A percentile compares a stretch with the other conserved stretches of the same genome.
Evolutionary conservation across 192 early-diverging fungal species (phyloP).

Genomic region (Umbelopsis sp.): DNA sequence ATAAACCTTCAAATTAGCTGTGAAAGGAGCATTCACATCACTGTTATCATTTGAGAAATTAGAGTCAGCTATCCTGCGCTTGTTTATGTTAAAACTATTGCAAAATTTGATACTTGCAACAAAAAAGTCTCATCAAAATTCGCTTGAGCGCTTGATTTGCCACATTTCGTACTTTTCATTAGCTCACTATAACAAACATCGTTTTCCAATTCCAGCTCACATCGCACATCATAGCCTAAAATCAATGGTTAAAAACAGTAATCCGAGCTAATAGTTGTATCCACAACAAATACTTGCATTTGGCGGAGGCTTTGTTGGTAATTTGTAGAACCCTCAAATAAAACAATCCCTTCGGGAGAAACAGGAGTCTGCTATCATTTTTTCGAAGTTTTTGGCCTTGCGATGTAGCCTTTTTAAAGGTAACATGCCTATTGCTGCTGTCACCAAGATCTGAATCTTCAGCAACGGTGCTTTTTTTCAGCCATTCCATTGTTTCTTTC

Average conservation of each 20-base stretch:
- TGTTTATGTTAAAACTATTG: too few species aligned
- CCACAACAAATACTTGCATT: constrained; percentile 23
- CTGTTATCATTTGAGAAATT: not conserved
- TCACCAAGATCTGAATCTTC: constrained; percentile 3
- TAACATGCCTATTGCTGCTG: not conserved
- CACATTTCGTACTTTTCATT: constrained; percentile 27
- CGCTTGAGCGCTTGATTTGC: constrained; percentile 31
- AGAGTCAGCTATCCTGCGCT: too few species aligned
- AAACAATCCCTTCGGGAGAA: constrained; percentile 36
- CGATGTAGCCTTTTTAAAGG: not conserved
- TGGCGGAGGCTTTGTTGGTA: constrained; percentile 33
- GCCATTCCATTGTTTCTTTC: constrained; percentile 30
- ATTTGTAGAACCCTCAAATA: constrained; percentile 39
- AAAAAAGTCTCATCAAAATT: constrained; percentile 40
- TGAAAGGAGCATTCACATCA: constrained; percentile 30
- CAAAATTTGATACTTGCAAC: constrained; percentile 24
- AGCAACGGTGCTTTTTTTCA: constrained; percentile 17
- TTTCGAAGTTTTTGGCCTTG: not conserved
- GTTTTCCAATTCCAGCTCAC: constrained; percentile 31
- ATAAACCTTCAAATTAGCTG: constrained; percentile 27
- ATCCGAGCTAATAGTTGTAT: not conserved
- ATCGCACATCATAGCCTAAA: constrained; percentile 24
- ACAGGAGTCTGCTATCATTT: not conserved
- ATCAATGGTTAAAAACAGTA: not conserved
- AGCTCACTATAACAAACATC: constrained; percentile 28